Percentiles rank a stretch among this genome's conserved stretches.
Conservation (phyloP, 345 rosid species). For the Psidium friedrichsthalianum region DNA sequence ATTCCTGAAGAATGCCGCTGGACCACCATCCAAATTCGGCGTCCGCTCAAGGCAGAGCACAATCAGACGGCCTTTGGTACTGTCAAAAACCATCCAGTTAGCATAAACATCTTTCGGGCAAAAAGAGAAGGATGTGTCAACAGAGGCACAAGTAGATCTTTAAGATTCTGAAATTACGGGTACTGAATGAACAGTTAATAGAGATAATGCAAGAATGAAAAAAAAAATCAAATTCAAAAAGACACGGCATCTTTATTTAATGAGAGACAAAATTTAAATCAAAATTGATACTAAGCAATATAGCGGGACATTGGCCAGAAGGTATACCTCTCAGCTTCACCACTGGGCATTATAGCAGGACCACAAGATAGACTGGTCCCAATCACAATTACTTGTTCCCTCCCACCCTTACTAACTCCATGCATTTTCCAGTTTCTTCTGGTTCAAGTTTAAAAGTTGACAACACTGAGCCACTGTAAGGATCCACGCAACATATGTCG, state of each 20-base stretch:
- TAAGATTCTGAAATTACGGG: neutral
- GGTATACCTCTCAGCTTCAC: slow-evolving; percentile 92
- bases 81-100: slow-evolving; percentile 23
- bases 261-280: neutral
- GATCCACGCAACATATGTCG: slow-evolving; percentile 87
- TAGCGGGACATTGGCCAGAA: neutral
- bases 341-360: slow-evolving; percentile 93
- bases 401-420: slow-evolving; percentile 86
- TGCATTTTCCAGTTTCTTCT: slow-evolving; percentile 87
- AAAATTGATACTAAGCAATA: neutral
- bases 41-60: slow-evolving; percentile 59
- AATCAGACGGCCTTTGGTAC: slow-evolving; percentile 86
- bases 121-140: neutral
- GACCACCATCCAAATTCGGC: slow-evolving; percentile 69
- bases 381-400: slow-evolving; percentile 71
- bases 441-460: slow-evolving; percentile 62
- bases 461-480: slow-evolving; percentile 62
- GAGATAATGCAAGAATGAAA: neutral
- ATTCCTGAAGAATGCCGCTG: slow-evolving; percentile 55
- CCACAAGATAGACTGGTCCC: slow-evolving; percentile 88
- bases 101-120: neutral
- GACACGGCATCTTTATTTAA: neutral
- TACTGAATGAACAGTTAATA: neutral
- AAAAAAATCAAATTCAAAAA: neutral
- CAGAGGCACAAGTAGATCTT: neutral